Base-by-base conservation (phyloP, 352 stramenopile species). In the Globisporangium mamillatum region DNA sequence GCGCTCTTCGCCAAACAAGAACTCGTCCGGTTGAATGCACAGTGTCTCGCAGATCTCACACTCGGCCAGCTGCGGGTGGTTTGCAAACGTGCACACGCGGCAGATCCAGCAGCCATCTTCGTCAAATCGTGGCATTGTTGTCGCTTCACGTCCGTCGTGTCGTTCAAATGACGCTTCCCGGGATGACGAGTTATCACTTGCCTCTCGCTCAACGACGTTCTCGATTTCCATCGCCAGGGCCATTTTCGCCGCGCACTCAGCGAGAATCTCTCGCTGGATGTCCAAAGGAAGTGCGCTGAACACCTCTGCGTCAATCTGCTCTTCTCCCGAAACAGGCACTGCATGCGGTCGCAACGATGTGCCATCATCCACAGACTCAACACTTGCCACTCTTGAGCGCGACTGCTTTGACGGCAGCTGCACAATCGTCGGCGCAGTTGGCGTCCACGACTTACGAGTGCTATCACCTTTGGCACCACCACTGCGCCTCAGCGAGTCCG, bases 1-100 rank as follows among this genome's bases (percentile, higher is more conserved):
- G 0, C 58, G 63, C 27, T 79, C 68, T n/a, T 59, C 57, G 1
- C n/a, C n/a, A 12, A 76, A 66, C 2, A 64, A 34, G 20, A 12
- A 52, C 18, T 70, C 61, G n/a, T 65, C 55, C 10, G 72, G 55
- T 36, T 78, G 48, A 2, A 80, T 59, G 24, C 74, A 83, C 8
- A 76, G 58, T 1, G 77, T 79, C 22, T 91, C 85, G 52, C 85
- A 93, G 61, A 95, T 88, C 69, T 95, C 85, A 60, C 83, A 93
- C 62, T 86, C 78, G 1, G 62, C 46, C 25, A 94, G 65, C 63
- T 91, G 63, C 3, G 81, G 77, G 41, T 95, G 88, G 70, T 95
- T 95, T 4, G 77, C 73, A 63, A 94, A 95, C 34, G 88, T 93
- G 58, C 88, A 95, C 67, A 90, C 84, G 55, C 76, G 76, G 56